Conservation (phyloP, 2,329 filamentous ascomycete genomes). For the Penicillium sp. region DNA sequence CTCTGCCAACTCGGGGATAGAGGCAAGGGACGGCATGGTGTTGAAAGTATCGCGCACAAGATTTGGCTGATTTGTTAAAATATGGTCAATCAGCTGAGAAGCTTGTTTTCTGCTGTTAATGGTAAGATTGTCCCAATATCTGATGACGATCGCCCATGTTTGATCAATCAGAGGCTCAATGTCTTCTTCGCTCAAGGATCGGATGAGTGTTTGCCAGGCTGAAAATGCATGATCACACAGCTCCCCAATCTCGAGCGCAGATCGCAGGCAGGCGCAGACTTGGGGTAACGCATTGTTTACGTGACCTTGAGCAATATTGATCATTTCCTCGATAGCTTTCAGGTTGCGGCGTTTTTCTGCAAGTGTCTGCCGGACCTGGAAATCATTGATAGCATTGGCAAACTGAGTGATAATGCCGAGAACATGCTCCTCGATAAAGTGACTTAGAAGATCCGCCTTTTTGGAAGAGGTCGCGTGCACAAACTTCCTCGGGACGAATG, state of each 20-base stretch:
- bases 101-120: slow-evolving; percentile 54
- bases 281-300: slow-evolving; percentile 79
- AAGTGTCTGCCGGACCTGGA: slow-evolving; percentile 49
- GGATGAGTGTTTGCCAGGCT: slow-evolving; percentile 77
- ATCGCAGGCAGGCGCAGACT: slow-evolving; percentile 77
- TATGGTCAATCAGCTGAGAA: slow-evolving; percentile 55
- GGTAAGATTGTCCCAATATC: slow-evolving; percentile 69
- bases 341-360: slow-evolving; percentile 72
- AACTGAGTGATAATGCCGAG: slow-evolving; percentile 81
- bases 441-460: slow-evolving; percentile 55
- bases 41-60: slow-evolving; percentile 62
- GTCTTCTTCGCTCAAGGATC: slow-evolving; percentile 68
- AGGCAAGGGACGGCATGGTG: slow-evolving; percentile 69
- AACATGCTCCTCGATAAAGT: slow-evolving; percentile 76
- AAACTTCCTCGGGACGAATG: slow-evolving; percentile 47
- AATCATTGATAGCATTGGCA: slow-evolving; percentile 70
- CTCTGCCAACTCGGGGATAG: slow-evolving; percentile 62
- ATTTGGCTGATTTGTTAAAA: slow-evolving; percentile 58
- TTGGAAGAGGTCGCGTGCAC: slow-evolving; percentile 42
- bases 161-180: slow-evolving; percentile 76
- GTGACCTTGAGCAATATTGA: slow-evolving; percentile 65
- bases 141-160: slow-evolving; percentile 78
- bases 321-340: slow-evolving; percentile 80
- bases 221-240: slow-evolving; percentile 74
- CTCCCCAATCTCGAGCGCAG: slow-evolving; percentile 67